Base-by-base conservation (phyloP, 2,329 filamentous ascomycete species). In the Claviceps humidiphila region DNA sequence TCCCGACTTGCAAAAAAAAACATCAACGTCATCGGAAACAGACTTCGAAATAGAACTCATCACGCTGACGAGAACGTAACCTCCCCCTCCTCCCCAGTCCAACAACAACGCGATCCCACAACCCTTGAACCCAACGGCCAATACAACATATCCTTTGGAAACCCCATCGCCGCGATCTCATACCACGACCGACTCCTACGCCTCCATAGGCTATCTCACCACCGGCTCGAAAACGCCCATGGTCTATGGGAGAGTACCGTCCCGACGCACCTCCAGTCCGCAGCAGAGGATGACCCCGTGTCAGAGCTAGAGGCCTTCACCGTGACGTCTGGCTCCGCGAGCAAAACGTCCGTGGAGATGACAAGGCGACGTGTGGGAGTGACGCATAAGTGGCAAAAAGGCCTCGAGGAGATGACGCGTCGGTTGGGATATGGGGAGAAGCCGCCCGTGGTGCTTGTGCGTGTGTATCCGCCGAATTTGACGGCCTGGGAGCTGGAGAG, bases 131-230 rank as follows among this genome's bases (percentile, higher is more conserved):
- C 81, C 4, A 66, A 77, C 1, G 81, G 80, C 54, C 75, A 75
- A 59, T 90, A 89, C 68, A 82, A 78, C 66, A 69, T 91, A 52
- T 72, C 87, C 51, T 91, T 90, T 4, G 30, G 30, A 34, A 34
- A 34, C 71, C 71, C 76, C 55, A 76, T 71, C 22, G 61, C 81
- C 13, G 85, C 85, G 0, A 63, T 70, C 7, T 72, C 77, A 42
- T 90, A 87, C 65, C 74, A 77, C 51, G 61, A 62, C 52, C 63
- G 64, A 50, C 55, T 70, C 53, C 55, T 63, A 20, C 66, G 64
- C 41, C 59, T 70, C 14, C 61, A 68, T 49, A 56, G 58, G 22
- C 62, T 68, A 47, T 57, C 62, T 49, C 61, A 60, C 14, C 55
- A 62, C 47, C 64, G 60, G 44, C 54, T 61, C 55, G 49, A 68